Evolutionary conservation across 1,284 basidiomycete genomes (phyloP).

Genomic region (Trametes pubescens): DNA sequence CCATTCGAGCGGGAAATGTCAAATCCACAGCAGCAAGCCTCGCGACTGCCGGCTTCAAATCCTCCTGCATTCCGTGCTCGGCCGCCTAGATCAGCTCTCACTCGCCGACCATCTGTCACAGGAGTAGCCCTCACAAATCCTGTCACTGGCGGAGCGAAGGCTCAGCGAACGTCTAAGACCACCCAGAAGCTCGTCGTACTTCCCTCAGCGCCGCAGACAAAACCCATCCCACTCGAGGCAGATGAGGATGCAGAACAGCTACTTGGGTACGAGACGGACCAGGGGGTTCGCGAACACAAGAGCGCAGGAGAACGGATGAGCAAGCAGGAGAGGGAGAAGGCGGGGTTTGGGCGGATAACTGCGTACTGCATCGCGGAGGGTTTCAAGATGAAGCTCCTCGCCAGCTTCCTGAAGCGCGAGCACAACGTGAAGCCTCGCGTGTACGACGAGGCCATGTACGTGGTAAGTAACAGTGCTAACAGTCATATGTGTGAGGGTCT

Average conservation of each 20-base stretch:
- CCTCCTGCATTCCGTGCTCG: slow-evolving; percentile 31
- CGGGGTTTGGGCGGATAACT: slow-evolving; percentile 81
- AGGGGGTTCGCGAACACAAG: slow-evolving; percentile 74
- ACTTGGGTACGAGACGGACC: slow-evolving; percentile 71
- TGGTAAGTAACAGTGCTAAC: slow-evolving; percentile 59
- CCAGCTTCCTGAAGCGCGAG: slow-evolving; percentile 89
- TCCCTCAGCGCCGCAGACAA: slow-evolving; percentile 91
- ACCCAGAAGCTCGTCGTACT: slow-evolving; percentile 92
- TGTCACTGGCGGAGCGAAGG: slow-evolving; percentile 40
- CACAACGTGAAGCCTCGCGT: slow-evolving; percentile 91
- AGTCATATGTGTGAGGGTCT: background rate
- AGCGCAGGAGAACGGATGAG: slow-evolving; percentile 84
- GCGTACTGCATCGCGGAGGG: slow-evolving; percentile 89
- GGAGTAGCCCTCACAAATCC: slow-evolving; percentile 40
- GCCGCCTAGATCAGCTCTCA: slow-evolving; percentile 30
- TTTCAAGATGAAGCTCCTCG: slow-evolving; percentile 82
- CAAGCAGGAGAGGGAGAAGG: slow-evolving; percentile 77
- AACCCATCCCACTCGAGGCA: slow-evolving; percentile 65
- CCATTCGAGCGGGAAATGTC: slow-evolving; percentile 29
- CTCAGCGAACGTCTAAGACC: slow-evolving; percentile 89
- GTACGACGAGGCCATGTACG: slow-evolving; percentile 94
- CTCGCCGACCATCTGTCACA: slow-evolving; percentile 40
- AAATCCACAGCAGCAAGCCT: slow-evolving; percentile 22
- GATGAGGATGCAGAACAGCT: slow-evolving; percentile 62
- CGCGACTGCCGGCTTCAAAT: slow-evolving; percentile 24